Evolutionary conservation across 805 yeast species (phyloP), one percentile per base, ranked within the genome.

Genomic region (Starmerella floris): DNA sequence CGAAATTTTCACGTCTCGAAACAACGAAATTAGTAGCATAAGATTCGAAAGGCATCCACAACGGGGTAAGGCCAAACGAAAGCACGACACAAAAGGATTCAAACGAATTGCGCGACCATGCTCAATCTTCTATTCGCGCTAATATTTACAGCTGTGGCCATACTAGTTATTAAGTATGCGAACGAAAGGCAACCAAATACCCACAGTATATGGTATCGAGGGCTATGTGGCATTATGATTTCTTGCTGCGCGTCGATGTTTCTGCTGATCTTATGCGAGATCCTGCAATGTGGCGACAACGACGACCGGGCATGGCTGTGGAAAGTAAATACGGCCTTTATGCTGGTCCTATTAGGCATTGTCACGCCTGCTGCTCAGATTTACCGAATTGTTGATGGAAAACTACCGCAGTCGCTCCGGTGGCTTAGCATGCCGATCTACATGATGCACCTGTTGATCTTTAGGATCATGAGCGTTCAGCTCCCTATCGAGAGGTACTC

Each of bases 181-280:
- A 22, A 19, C 13, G 11, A 22, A 16, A 16, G 22, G 11, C 22
- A 31, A 5, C 22, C 34, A 5, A 8, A 13, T 11, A 16, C 10
- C 8, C 5, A 19, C 15, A 8, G 32, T n/a, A 11, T 31, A 4
- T 8, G 22, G 34, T 31, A 16, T 22, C 34, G 34, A 5, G 4
- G 8, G n/a, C 9, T 43, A 5, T 23, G 40, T 27, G 30, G 43
- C 35, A 16, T 35, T 28, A 23, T 30, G 3, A 3, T 40, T 23
- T 19, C 39, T 8, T 34, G 39, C 15, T 26, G 43, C 5, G 31
- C 42, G 0, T 30, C 40, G 19, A 35, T 37, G 30, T 44, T 41
- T 27, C 30, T 36, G 37, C 58, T 64, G 31, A 65, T 62, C 9
- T 52, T 65, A 30, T 63, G 67, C 48, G 69, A 64, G 42, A 60